Percentiles rank a stretch among this genome's conserved stretches.
phyloP scores from a whole-genome alignment of 805 yeast genomes.

The Jamesozyma hellenica region DNA sequence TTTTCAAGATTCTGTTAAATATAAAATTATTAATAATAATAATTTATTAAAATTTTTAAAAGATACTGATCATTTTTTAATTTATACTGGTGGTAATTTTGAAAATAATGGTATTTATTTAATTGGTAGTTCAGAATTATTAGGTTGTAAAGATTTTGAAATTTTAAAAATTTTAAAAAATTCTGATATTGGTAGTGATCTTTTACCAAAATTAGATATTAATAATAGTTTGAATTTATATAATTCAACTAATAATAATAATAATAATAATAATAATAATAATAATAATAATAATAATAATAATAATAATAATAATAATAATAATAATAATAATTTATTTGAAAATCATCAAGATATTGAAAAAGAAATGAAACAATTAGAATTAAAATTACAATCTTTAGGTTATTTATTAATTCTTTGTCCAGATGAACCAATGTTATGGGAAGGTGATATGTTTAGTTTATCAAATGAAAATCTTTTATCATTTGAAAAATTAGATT shows the following conservation, averaged over 20 bases:
- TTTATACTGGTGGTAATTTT: slow-evolving; percentile 55
- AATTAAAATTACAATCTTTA: slow-evolving; percentile 23
- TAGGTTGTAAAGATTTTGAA: slow-evolving; percentile 32
- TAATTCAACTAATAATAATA: slow-evolving; percentile 9
- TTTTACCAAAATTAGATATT: slow-evolving; percentile 26
- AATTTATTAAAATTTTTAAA: slow-evolving; percentile 48
- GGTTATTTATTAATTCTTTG: slow-evolving; percentile 67
- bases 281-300: no score
- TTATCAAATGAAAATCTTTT: slow-evolving; percentile 28
- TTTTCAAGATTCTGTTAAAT: slow-evolving; percentile 63
- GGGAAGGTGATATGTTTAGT: slow-evolving; percentile 75
- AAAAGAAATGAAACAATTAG: slow-evolving; percentile 19
- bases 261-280: background rate
- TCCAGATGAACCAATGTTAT: slow-evolving; percentile 74
- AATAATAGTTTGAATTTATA: slow-evolving; percentile 21
- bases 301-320: background rate
- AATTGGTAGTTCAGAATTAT: slow-evolving; percentile 51
- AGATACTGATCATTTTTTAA: slow-evolving; percentile 62
- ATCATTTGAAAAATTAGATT: slow-evolving; percentile 14
- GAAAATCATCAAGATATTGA: slow-evolving; percentile 29
- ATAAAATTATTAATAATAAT: slow-evolving; percentile 42
- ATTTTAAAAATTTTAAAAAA: slow-evolving; percentile 38
- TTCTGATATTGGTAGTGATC: slow-evolving; percentile 43
- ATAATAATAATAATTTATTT: background rate
- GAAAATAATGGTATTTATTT: slow-evolving; percentile 72